These are phyloP conservation scores for Fusarium pseudoanthophilum DNA, from an alignment of 2,329 filamentous ascomycete species.

Conservation along the genomic window DNA sequence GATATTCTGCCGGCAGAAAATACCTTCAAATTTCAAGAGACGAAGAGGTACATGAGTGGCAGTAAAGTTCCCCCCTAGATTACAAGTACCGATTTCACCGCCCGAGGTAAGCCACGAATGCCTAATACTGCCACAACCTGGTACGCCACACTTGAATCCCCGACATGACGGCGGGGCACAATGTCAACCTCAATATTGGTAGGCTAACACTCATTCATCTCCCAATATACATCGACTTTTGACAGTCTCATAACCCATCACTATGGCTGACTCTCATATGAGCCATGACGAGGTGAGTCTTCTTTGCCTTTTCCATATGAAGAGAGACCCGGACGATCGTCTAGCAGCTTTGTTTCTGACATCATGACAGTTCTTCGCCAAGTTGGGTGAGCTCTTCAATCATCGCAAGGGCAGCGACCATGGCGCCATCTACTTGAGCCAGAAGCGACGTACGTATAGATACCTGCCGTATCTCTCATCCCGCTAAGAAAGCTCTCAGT, in stretches of 20 bases:
- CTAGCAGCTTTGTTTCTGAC: conserved; percentile 12
- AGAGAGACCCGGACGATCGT: background rate
- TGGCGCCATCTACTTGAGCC: conserved; percentile 78
- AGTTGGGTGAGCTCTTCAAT: conserved; percentile 75
- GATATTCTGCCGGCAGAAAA: conserved; percentile 17
- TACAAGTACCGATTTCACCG: background rate
- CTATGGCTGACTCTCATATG: conserved; percentile 40
- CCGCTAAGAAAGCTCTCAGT: conserved; percentile 49
- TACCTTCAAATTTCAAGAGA: background rate
- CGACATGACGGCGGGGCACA: conserved; percentile 41
- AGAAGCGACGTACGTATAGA: conserved; percentile 74
- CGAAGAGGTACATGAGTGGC: background rate
- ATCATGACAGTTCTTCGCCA: conserved; percentile 74
- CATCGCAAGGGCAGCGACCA: conserved; percentile 74
- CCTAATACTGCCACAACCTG: conserved; percentile 6
- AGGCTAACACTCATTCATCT: conserved; percentile 19
- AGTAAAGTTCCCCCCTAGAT: background rate
- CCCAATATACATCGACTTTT: conserved; percentile 15
- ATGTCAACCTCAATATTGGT: conserved; percentile 26
- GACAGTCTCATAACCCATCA: conserved; percentile 4
- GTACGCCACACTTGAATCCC: conserved; percentile 15
- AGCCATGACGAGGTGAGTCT: conserved; percentile 44
- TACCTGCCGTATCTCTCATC: background rate
- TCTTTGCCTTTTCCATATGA: too few species aligned
- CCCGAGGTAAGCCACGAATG: conserved; percentile 3